These are phyloP conservation scores for Taphrina communis DNA, from an alignment of 1,139 yeast genomes.

Conservation along the genomic window DNA sequence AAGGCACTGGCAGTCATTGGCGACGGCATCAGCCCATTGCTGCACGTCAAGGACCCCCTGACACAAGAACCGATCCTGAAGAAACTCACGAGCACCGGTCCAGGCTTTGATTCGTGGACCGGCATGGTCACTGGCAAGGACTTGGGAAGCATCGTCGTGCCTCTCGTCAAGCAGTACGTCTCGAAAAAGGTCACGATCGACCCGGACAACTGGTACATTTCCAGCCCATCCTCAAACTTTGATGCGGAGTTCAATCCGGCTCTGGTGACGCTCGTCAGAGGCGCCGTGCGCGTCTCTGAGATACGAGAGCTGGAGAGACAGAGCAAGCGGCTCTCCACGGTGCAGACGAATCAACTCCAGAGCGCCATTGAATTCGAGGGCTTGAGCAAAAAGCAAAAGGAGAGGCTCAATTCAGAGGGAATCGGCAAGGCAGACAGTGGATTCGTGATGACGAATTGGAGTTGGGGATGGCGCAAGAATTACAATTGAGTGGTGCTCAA, in stretches of 20 bases:
- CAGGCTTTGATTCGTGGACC: slow-evolving; percentile 33
- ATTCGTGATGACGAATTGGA: slow-evolving; percentile 33
- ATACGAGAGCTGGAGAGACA: slow-evolving; percentile 14
- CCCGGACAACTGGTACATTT: slow-evolving; percentile 29
- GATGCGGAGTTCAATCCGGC: slow-evolving; percentile 24
- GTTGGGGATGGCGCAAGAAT: slow-evolving; percentile 40
- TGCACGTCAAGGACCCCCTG: slow-evolving; percentile 28
- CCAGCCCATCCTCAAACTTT: slow-evolving; percentile 28
- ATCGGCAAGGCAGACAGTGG: slow-evolving; percentile 36
- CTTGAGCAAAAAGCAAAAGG: slow-evolving; percentile 32
- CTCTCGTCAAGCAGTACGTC: slow-evolving; percentile 16
- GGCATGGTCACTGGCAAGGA: slow-evolving; percentile 34
- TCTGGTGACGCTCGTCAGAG: slow-evolving; percentile 18
- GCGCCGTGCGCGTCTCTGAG: slow-evolving; percentile 31
- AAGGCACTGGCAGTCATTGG: slow-evolving; percentile 36
- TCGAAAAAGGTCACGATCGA: slow-evolving; percentile 21
- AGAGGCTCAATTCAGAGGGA: slow-evolving; percentile 32
- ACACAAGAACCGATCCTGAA: slow-evolving; percentile 27
- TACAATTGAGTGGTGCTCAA: slow-evolving; percentile 1
- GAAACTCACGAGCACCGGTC: slow-evolving; percentile 26
- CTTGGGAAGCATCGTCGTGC: slow-evolving; percentile 18
- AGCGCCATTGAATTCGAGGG: slow-evolving; percentile 34
- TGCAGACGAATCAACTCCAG: slow-evolving; percentile 19
- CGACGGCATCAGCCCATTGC: slow-evolving; percentile 30
- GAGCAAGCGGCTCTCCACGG: slow-evolving; percentile 29